phyloP scores from a whole-genome alignment of 2,329 filamentous ascomycete species.

The Aspergillus piperis region DNA sequence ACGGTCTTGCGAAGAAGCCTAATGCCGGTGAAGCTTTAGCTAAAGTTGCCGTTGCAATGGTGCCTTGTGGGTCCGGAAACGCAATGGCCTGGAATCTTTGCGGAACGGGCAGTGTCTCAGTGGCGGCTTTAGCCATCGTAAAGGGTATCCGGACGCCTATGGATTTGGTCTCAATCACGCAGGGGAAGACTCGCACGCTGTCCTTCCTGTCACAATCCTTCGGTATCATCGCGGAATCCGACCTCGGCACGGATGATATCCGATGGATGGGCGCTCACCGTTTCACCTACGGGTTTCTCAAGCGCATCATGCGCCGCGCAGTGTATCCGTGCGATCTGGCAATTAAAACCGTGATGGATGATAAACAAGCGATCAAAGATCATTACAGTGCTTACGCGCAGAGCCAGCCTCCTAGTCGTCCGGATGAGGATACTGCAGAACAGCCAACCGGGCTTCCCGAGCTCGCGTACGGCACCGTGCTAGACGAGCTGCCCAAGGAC shows the following conservation, averaged over 20 bases:
- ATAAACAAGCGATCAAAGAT: slow-evolving; percentile 72
- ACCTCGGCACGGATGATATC: slow-evolving; percentile 85
- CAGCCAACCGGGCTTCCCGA: slow-evolving; percentile 64
- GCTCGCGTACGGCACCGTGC: slow-evolving; percentile 76
- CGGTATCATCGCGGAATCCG: slow-evolving; percentile 85
- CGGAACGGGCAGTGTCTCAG: slow-evolving; percentile 72
- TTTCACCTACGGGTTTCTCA: slow-evolving; percentile 83
- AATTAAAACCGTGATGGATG: slow-evolving; percentile 75
- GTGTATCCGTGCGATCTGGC: slow-evolving; percentile 88
- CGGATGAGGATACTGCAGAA: slow-evolving; percentile 39
- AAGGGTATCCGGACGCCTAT: slow-evolving; percentile 84
- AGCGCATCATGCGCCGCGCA: slow-evolving; percentile 71
- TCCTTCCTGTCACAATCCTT: slow-evolving; percentile 91
- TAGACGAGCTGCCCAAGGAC: slow-evolving; percentile 71
- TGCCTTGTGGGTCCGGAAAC: slow-evolving; percentile 93
- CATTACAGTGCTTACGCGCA: slow-evolving; percentile 63
- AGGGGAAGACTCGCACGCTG: slow-evolving; percentile 70
- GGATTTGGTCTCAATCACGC: slow-evolving; percentile 85
- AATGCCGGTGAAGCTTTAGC: slow-evolving; percentile 74
- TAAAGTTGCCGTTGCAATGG: slow-evolving; percentile 77
- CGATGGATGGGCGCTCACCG: slow-evolving; percentile 88
- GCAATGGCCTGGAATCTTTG: slow-evolving; percentile 89
- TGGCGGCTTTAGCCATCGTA: slow-evolving; percentile 79
- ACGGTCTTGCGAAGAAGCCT: slow-evolving; percentile 75
- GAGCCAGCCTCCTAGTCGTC: slow-evolving; percentile 26